Conservation (phyloP, 192 early-diverging fungal genomes). For the Coemansia sp. region DNA sequence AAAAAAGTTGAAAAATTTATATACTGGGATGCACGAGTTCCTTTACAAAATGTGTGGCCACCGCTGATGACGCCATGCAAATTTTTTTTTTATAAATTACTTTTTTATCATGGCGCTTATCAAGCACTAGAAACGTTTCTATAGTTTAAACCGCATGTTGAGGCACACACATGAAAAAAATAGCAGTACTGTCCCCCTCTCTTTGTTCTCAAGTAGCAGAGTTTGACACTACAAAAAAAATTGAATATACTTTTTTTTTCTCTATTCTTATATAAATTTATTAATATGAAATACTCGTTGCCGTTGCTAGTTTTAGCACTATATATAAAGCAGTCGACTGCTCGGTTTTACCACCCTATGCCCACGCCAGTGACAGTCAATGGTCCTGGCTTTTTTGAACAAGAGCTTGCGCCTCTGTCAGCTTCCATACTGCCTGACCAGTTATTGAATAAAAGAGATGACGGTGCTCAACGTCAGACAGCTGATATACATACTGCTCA, state of each 20-base stretch:
- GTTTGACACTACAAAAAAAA: not conserved
- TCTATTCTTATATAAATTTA: not conserved
- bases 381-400: not conserved
- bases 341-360: slow-evolving; percentile 29
- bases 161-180: not conserved
- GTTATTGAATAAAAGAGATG: slow-evolving; percentile 1
- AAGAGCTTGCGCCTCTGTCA: not conserved
- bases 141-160: not conserved
- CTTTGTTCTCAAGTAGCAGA: not conserved
- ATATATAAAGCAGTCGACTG: not conserved
- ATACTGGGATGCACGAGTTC: not conserved
- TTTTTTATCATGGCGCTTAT: slow-evolving; percentile 5
- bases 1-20: not conserved
- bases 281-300: not conserved
- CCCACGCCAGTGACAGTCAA: slow-evolving; percentile 26
- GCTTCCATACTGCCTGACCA: not conserved
- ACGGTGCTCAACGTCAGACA: not conserved
- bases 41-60: not conserved
- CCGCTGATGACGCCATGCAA: slow-evolving; percentile 8
- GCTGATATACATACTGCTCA: not conserved
- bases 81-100: not conserved
- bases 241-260: not conserved
- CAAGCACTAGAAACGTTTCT: slow-evolving; percentile 4
- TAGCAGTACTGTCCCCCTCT: not conserved
- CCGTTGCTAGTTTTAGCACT: slow-evolving; percentile 9